phyloP scores from a whole-genome alignment of 1,284 basidiomycete species.

The Trametes hirsuta region DNA sequence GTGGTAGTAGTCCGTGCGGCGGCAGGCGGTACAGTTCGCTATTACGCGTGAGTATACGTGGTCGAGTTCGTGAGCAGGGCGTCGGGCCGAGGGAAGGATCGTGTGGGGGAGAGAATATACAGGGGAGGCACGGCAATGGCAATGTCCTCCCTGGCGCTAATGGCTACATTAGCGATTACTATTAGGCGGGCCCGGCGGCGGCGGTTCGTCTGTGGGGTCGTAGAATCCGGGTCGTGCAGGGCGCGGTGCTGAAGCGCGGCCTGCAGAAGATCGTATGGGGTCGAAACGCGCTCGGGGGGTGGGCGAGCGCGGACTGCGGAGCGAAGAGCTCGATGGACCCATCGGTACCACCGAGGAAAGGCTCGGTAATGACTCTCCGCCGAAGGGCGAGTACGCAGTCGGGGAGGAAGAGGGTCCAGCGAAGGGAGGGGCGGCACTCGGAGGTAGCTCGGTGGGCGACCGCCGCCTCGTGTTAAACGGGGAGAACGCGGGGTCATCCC shows the following conservation, averaged over 20 bases:
- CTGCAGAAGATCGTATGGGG: conserved; percentile 26
- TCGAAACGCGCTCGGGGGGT: conserved; percentile 20
- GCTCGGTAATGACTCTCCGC: conserved; percentile 20
- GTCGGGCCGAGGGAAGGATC: conserved; percentile 21
- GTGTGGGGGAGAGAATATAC: conserved; percentile 22
- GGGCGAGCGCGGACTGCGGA: conserved; percentile 18
- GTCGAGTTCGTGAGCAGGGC: conserved; percentile 29
- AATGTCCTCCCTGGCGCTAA: conserved; percentile 12
- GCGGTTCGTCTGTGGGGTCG: conserved; percentile 23
- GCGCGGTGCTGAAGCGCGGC: conserved; percentile 18
- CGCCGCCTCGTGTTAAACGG: conserved; percentile 31
- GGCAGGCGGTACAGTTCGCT: conserved; percentile 21
- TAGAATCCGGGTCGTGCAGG: conserved; percentile 24
- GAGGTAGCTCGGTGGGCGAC: conserved; percentile 20
- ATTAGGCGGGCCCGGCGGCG: conserved; percentile 6
- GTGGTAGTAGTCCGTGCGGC: conserved; percentile 1
- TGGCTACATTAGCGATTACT: conserved; percentile 21
- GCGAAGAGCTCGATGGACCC: conserved; percentile 10
- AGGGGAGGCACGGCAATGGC: conserved; percentile 7
- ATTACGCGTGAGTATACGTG: conserved; percentile 24
- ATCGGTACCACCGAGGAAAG: conserved; percentile 19
- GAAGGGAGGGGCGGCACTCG: conserved; percentile 9
- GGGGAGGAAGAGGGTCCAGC: conserved; percentile 13
- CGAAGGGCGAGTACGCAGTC: conserved; percentile 13
- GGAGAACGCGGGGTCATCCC: conserved; percentile 48